Conservation (phyloP, 1,139 yeast genomes). For the Yamadazyma atmosphaerica region DNA sequence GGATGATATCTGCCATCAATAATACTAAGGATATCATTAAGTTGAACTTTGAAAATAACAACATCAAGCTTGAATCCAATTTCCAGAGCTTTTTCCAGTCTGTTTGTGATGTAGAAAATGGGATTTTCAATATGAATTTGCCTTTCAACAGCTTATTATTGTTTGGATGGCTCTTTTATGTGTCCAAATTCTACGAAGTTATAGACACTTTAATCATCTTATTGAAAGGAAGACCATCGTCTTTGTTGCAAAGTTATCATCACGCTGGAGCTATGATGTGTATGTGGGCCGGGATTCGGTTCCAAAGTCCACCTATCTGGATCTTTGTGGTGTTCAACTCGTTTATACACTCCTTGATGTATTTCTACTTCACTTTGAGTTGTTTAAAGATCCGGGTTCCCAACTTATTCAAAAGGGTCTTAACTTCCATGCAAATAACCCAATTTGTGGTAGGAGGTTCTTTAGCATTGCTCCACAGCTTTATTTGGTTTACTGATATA, state of each 20-base stretch:
- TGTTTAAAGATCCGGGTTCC: constrained; percentile 66
- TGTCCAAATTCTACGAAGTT: constrained; percentile 74
- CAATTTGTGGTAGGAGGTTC: constrained; percentile 75
- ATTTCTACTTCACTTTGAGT: constrained; percentile 66
- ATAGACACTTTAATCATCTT: constrained; percentile 68
- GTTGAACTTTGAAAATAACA: constrained; percentile 13
- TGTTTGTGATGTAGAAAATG: constrained; percentile 61
- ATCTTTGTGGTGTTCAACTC: constrained; percentile 79
- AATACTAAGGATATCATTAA: constrained; percentile 32
- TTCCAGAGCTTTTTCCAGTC: constrained; percentile 50
- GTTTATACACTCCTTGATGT: constrained; percentile 73
- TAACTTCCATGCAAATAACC: constrained; percentile 69
- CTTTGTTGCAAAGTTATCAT: constrained; percentile 71
- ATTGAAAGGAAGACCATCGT: constrained; percentile 68
- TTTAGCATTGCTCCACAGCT: constrained; percentile 62
- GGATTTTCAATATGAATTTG: constrained; percentile 61
- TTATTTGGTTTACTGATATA: constrained; percentile 59
- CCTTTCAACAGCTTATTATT: constrained; percentile 23
- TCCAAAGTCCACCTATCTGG: constrained; percentile 77
- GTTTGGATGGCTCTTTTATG: constrained; percentile 68
- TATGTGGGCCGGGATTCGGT: constrained; percentile 81
- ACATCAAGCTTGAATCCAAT: constrained; percentile 13
- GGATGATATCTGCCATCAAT: constrained; percentile 58
- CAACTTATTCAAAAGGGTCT: constrained; percentile 52
- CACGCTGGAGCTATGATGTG: constrained; percentile 84